Percentiles rank a stretch among this genome's conserved stretches.
Conservation (phyloP, 306 rosid genomes). For the Astragalus glycyphyllos region DNA sequence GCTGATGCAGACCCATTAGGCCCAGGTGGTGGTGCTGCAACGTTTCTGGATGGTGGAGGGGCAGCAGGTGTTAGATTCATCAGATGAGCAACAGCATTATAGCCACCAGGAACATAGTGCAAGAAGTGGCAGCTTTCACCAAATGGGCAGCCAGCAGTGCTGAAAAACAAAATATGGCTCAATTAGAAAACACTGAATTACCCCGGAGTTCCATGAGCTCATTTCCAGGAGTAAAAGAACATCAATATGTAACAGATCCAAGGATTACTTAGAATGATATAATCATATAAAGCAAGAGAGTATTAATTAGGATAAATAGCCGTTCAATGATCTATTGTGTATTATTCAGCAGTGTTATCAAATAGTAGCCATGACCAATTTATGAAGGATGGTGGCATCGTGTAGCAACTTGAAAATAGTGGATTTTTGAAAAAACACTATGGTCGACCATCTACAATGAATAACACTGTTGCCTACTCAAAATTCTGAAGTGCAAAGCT, state of each 20-base stretch:
- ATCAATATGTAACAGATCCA: background rate
- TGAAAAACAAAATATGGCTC: constrained; percentile 52
- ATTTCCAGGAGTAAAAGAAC: background rate
- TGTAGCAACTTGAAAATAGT: too few species aligned
- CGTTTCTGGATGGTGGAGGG: constrained; percentile 66
- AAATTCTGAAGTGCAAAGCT: background rate
- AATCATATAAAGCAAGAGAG: background rate
- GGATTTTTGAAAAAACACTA: too few species aligned
- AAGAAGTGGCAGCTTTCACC: constrained; percentile 96
- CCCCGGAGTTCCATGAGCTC: background rate
- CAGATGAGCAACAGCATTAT: constrained; percentile 90
- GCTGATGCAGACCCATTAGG: constrained; percentile 67
- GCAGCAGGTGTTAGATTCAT: constrained; percentile 77
- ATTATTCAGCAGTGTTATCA: background rate
- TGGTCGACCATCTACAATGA: too few species aligned
- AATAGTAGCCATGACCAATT: too few species aligned
- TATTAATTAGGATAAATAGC: background rate
- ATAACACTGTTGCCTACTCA: background rate
- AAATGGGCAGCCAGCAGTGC: constrained; percentile 96
- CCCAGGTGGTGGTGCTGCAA: constrained; percentile 52
- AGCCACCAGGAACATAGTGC: constrained; percentile 94
- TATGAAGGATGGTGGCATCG: too few species aligned
- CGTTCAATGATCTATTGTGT: background rate
- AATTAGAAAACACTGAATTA: constrained; percentile 44
- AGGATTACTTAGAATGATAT: constrained; percentile 1